Percentiles rank a stretch among this genome's conserved stretches.
Evolutionary conservation across 2,329 filamentous ascomycete species (phyloP).

Genomic region (Plenodomus lindquistii): DNA sequence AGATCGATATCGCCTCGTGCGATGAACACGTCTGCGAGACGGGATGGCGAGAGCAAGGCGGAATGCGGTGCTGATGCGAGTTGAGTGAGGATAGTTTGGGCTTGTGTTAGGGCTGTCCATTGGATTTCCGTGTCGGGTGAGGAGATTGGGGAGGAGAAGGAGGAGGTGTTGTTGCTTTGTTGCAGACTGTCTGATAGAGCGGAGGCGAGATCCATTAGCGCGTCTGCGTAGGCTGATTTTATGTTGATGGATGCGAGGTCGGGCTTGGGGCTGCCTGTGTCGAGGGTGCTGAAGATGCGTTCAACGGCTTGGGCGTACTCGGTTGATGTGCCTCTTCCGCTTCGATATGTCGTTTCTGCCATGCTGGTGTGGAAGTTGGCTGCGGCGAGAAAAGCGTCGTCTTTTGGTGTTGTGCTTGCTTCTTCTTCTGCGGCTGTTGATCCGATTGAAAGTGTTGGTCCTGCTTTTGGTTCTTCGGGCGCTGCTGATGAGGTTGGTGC

Average conservation of each 20-base stretch:
- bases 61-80: conserved; percentile 22
- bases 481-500: conserved; percentile 16
- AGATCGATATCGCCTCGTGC: conserved; percentile 40
- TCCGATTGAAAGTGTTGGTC: conserved; percentile 40
- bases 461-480: conserved; percentile 30
- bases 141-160: conserved; percentile 4
- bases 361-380: conserved; percentile 62
- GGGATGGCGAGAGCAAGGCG: conserved; percentile 22
- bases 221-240: conserved; percentile 60
- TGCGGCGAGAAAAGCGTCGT: conserved; percentile 58
- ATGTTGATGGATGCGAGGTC: conserved; percentile 56
- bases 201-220: conserved; percentile 59
- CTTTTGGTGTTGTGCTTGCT: conserved; percentile 46
- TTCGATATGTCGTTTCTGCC: conserved; percentile 61
- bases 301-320: conserved; percentile 56
- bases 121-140: conserved; percentile 25
- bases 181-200: conserved; percentile 43
- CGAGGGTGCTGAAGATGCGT: conserved; percentile 37
- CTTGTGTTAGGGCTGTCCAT: conserved; percentile 39
- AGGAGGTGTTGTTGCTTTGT: conserved; percentile 16
- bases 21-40: conserved; percentile 37
- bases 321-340: conserved; percentile 52
- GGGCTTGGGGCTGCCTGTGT: conserved; percentile 53
- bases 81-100: conserved; percentile 33
- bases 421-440: conserved; percentile 22